Evolutionary conservation across 2,329 filamentous ascomycete species (phyloP), one percentile per base, ranked within the genome.

Genomic region (Lecanicillium sp.): DNA sequence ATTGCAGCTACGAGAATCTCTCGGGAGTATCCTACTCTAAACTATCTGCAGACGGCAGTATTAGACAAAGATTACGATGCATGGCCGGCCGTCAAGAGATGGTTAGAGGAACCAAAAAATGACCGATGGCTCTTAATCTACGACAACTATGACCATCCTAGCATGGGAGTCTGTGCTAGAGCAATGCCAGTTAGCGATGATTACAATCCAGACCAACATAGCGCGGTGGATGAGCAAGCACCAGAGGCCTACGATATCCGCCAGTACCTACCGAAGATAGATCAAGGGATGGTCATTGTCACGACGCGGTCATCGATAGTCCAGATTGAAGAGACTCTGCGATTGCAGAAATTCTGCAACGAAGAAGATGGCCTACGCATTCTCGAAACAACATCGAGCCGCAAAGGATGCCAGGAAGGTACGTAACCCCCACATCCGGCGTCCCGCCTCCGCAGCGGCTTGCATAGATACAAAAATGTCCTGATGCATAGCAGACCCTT

Each of bases 141-240:
- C 36, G 59, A 67, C 38, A 67, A 68, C 36, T 64, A 64, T 38
- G 58, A 69, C 41, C 57, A 63, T 29, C 62, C 59, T 4, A 55
- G 53, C 31, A 33, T 57, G 14, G 22, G 44, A 20, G 37, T 37
- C 32, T 4, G 43, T 58, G 12, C 7, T 8, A 4, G 18, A 3
- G 27, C 28, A 11, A 4, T 7, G 30, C 28, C n/a, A 25, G 22
- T 33, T 15, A 19, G 22, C 33, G 12, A 14, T n/a, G 20, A 10
- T 19, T 10, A 13, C 15, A 39, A 28, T 11, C 14, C 3, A 15
- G 37, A 12, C 14, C 3, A 7, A 12, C 4, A 6, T n/a, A 12
- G 14, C 17, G 17, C 12, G 9, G n/a, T 13, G 11, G 29, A 19
- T 29, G 17, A 31, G 10, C 13, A 10, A 29, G 9, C 27, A 13